These are phyloP conservation scores for Pseudocercospora vitis DNA, from an alignment of 2,329 filamentous ascomycete species.

Conservation along the genomic window DNA sequence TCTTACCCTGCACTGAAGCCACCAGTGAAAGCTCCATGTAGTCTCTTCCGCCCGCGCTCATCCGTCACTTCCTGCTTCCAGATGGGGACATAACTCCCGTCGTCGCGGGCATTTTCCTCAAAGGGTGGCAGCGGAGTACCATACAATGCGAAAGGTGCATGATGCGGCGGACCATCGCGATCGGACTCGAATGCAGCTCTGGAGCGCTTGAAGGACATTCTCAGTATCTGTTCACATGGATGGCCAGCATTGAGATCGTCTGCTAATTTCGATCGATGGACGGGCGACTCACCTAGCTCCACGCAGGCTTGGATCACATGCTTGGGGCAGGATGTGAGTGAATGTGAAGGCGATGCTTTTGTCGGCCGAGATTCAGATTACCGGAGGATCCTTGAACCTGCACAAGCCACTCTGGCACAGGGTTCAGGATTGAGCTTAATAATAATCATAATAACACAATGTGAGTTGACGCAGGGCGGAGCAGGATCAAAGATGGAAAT, in stretches of 20 bases:
- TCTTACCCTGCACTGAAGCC: slow-evolving; percentile 92
- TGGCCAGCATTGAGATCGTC: slow-evolving; percentile 34
- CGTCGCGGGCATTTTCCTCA: slow-evolving; percentile 75
- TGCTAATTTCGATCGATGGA: slow-evolving; percentile 3
- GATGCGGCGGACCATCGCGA: slow-evolving; percentile 49
- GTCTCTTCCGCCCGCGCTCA: slow-evolving; percentile 81
- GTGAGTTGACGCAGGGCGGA: no score
- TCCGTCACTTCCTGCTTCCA: slow-evolving; percentile 99
- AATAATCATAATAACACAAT: no score
- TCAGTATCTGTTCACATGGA: slow-evolving; percentile 29
- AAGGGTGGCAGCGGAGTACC: slow-evolving; percentile 81
- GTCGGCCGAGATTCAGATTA: not conserved
- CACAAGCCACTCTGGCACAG: not conserved
- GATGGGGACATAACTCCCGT: slow-evolving; percentile 88
- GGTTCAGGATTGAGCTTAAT: no score
- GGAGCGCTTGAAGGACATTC: slow-evolving; percentile 78
- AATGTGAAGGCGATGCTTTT: slow-evolving; percentile 7
- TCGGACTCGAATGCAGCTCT: slow-evolving; percentile 77
- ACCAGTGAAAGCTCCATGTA: slow-evolving; percentile 95
- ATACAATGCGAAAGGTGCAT: slow-evolving; percentile 74
- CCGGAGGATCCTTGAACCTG: not conserved
- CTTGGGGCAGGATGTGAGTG: slow-evolving; percentile 1
- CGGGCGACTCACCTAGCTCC: slow-evolving; percentile 22
- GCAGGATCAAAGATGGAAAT: no score
- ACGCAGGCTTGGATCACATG: slow-evolving; percentile 10